Percentiles rank a stretch among this genome's conserved stretches.
Conservation (phyloP, 2,329 filamentous ascomycete species). For the Venturia aucupariae region DNA sequence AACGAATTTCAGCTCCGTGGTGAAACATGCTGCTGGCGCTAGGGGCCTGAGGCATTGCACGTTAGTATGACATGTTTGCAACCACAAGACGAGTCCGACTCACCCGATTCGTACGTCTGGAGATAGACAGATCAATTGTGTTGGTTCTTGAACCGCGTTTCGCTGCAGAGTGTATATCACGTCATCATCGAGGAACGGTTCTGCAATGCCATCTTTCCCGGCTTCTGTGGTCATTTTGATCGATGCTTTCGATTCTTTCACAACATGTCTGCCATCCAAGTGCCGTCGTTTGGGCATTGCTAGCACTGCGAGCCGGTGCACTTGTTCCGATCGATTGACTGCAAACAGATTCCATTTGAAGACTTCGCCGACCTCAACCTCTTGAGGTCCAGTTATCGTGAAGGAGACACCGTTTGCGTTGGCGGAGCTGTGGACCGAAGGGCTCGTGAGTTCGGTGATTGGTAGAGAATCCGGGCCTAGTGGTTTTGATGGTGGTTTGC, state of each 20-base stretch:
- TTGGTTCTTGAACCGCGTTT: constrained; percentile 51
- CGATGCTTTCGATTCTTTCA: neutral
- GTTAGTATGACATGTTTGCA: constrained; percentile 9
- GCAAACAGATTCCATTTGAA: constrained; percentile 69
- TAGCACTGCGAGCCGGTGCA: constrained; percentile 61
- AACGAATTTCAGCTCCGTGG: constrained; percentile 62
- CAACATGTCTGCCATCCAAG: neutral
- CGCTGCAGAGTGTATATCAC: constrained; percentile 63
- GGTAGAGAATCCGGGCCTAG: constrained; percentile 11
- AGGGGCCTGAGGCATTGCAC: constrained; percentile 43
- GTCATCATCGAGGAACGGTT: constrained; percentile 63
- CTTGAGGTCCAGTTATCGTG: constrained; percentile 57
- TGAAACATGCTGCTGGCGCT: constrained; percentile 62
- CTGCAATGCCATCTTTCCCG: constrained; percentile 38
- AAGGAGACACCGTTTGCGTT: constrained; percentile 53
- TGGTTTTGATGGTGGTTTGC: constrained; percentile 7
- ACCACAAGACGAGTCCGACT: constrained; percentile 20
- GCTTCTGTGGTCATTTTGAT: constrained; percentile 21
- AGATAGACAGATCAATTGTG: constrained; percentile 65
- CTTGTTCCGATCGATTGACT: constrained; percentile 56
- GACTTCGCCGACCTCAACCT: constrained; percentile 53
- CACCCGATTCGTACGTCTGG: constrained; percentile 65
- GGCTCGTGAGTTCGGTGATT: neutral
- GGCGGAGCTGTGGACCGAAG: neutral
- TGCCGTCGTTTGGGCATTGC: constrained; percentile 52